A percentile compares a stretch with the other conserved stretches of the same genome.
Conservation (phyloP, 163 green algal species). For the Coccomyxa subellipsoidea region DNA sequence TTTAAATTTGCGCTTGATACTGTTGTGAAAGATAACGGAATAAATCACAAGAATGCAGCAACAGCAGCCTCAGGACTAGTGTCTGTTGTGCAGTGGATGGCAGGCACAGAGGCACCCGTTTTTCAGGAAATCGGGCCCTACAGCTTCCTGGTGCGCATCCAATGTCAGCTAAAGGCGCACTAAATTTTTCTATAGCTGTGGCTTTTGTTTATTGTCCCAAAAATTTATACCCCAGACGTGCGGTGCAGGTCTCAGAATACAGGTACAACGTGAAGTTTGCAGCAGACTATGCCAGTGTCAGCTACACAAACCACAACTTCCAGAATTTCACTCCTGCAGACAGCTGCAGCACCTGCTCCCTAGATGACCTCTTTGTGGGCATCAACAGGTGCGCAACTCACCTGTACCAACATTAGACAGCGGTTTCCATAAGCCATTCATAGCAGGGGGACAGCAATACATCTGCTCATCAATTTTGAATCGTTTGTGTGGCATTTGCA, state of each 20-base stretch:
- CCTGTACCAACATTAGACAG: too few species aligned
- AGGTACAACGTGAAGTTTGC: slow-evolving; percentile 33
- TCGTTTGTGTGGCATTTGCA: not conserved
- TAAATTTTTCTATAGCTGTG: too few species aligned
- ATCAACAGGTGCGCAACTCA: slow-evolving; percentile 45
- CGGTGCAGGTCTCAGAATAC: slow-evolving; percentile 17
- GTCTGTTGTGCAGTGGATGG: not conserved
- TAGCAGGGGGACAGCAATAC: too few species aligned
- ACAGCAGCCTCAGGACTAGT: too few species aligned
- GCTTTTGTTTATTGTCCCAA: too few species aligned
- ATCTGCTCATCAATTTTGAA: too few species aligned
- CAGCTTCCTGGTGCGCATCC: slow-evolving; percentile 17
- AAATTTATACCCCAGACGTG: too few species aligned
- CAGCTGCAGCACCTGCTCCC: slow-evolving; percentile 31
- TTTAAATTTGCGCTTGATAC: not conserved
- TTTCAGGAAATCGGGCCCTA: slow-evolving; percentile 42
- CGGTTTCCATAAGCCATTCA: too few species aligned
- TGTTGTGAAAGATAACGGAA: not conserved
- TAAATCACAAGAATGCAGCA: too few species aligned
- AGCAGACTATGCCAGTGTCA: slow-evolving; percentile 28
- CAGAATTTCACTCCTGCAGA: slow-evolving; percentile 9
- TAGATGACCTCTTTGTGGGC: slow-evolving; percentile 22
- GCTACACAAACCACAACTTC: slow-evolving; percentile 34
- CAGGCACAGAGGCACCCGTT: slow-evolving; percentile 15
- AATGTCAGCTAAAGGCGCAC: not conserved